phyloP scores from a whole-genome alignment of 495 filamentous ascomycete species.

The Aspergillus olivimuriae region DNA sequence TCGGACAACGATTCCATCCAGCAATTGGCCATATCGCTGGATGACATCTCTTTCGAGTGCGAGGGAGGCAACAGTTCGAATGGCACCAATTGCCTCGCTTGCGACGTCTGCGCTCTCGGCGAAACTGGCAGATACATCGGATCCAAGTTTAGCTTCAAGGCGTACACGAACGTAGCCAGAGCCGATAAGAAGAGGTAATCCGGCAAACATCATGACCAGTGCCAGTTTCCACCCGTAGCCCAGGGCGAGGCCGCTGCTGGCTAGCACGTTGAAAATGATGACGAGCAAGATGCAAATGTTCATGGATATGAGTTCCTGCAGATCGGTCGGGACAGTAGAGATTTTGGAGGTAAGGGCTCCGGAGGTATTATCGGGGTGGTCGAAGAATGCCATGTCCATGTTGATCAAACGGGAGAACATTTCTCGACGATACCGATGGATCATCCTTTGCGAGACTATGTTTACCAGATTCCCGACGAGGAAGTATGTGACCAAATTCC shows the following conservation, averaged over 20 bases:
- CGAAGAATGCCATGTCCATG: conserved; percentile 46
- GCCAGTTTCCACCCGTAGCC: conserved; percentile 52
- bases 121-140: conserved; percentile 44
- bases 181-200: conserved; percentile 42
- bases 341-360: conserved; percentile 40
- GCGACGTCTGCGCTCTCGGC: conserved; percentile 41
- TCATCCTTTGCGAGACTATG: conserved; percentile 34
- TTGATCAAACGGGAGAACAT: conserved; percentile 41
- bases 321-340: conserved; percentile 45
- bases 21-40: conserved; percentile 35
- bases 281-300: conserved; percentile 12
- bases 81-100: conserved; percentile 43
- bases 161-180: conserved; percentile 43
- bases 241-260: conserved; percentile 41
- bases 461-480: conserved; percentile 5
- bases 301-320: conserved; percentile 49
- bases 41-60: conserved; percentile 39
- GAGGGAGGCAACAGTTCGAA: conserved; percentile 46
- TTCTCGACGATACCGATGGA: conserved; percentile 30
- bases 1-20: conserved; percentile 37
- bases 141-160: conserved; percentile 38
- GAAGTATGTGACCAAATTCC: conserved; percentile 37
- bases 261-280: conserved; percentile 39
- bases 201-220: conserved; percentile 44
- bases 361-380: conserved; percentile 32